Base-by-base conservation (phyloP, 2,329 filamentous ascomycete genomes). In the Cladophialophora chaetospira region DNA sequence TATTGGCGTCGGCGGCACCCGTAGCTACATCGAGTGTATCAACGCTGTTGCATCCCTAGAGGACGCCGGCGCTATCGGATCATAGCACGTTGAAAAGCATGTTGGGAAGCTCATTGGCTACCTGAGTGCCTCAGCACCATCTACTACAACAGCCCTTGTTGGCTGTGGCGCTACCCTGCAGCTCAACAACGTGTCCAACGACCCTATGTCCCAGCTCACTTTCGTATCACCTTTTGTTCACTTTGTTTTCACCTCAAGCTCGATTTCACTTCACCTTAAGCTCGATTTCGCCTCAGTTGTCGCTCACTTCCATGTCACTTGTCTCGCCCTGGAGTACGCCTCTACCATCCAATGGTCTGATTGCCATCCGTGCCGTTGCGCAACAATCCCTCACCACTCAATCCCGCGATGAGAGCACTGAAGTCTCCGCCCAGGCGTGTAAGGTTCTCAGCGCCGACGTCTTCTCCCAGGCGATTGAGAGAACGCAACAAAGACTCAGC, bases 401-500 rank as follows among this genome's bases (percentile, higher is more conserved):
- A 19, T 17, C 46, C 46, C 23, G 51, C 31, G 21, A 54, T 54
- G 28, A 54, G 11, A 5, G 29, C 36, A 6, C 51, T 35, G 21
- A 54, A 17, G 15, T 47, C 42, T 17, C 31, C 23, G 23, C 23
- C 23, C 42, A 54, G 15, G 19, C 31, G 29, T 13, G 29, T 5
- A 23, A 54, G 6, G 10, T 25, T 44, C 26, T 25, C 9, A 5
- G 19, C 21, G 31, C 31, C 29, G 36, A 31, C 21, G 15, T 35
- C 51, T 21, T 46, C 43, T 6, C 43, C 51, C 8, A 47, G 33
- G 3, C 31, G n/a, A 6, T 21, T 28, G n/a, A 54, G 51, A 4
- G 42, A 46, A 25, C 31, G 42, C 5, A 54, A 47, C 3, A 54
- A 31, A 26, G 51, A 17, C 29, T 46, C 51, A 6, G 43, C 17